Percentiles rank a stretch among this genome's conserved stretches.
Evolutionary conservation across 768 basidiomycete genomes (phyloP).

Genomic region (Boletus rubropictus): DNA sequence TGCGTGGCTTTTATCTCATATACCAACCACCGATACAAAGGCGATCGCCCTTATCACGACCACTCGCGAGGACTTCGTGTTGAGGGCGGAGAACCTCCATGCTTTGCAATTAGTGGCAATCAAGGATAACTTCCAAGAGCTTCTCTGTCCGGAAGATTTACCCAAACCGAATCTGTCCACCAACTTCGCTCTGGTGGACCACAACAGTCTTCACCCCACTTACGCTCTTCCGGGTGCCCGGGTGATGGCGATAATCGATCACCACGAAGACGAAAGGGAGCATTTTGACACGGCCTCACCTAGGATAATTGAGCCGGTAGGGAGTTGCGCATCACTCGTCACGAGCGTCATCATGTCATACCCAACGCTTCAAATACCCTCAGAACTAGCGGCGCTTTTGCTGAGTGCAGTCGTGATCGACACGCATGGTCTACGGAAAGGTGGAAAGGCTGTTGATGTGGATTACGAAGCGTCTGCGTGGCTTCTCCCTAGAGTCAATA

Average conservation of each 20-base stretch:
- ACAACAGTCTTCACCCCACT: conserved; percentile 59
- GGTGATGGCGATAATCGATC: conserved; percentile 84
- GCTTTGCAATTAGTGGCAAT: conserved; percentile 62
- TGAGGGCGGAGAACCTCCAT: conserved; percentile 85
- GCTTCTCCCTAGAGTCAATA: conserved; percentile 56
- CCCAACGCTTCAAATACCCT: conserved; percentile 32
- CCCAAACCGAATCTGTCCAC: conserved; percentile 37
- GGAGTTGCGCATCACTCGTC: conserved; percentile 75
- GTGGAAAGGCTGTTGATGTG: conserved; percentile 65
- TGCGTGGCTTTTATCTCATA: conserved; percentile 60
- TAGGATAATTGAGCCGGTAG: conserved; percentile 61
- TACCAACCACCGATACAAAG: conserved; percentile 32
- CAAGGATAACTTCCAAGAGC: conserved; percentile 41
- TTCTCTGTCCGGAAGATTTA: conserved; percentile 71
- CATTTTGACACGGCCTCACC: conserved; percentile 59
- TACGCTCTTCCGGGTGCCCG: conserved; percentile 38
- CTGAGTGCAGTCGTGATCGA: conserved; percentile 81
- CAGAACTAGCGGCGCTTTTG: conserved; percentile 71
- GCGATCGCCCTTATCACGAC: conserved; percentile 72
- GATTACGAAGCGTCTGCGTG: conserved; percentile 63
- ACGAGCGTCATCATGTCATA: conserved; percentile 31
- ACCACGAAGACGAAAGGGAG: conserved; percentile 80
- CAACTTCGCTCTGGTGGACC: conserved; percentile 82
- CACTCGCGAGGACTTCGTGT: conserved; percentile 55
- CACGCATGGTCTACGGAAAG: conserved; percentile 70